A percentile compares a stretch with the other conserved stretches of the same genome.
phyloP scores from a whole-genome alignment of 2,329 filamentous ascomycete species.

The Calonectria multiphialidica region DNA sequence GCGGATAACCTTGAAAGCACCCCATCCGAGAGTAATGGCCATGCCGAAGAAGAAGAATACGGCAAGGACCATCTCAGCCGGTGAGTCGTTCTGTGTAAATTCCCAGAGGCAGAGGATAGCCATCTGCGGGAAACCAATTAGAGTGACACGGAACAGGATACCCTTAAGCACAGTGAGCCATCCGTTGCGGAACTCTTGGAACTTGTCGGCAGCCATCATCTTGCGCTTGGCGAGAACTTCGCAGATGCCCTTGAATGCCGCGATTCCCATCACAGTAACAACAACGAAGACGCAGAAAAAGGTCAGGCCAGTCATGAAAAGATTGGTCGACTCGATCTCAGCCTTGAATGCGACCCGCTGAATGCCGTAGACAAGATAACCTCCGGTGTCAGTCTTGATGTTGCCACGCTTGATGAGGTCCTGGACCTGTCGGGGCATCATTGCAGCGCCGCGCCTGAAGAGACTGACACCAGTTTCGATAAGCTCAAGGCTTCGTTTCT shows the following conservation, averaged over 20 bases:
- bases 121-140: constrained; percentile 94
- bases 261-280: constrained; percentile 78
- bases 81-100: constrained; percentile 86
- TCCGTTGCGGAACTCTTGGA: constrained; percentile 92
- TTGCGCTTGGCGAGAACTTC: constrained; percentile 81
- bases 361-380: constrained; percentile 81
- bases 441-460: constrained; percentile 66
- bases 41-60: constrained; percentile 91
- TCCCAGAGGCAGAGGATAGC: constrained; percentile 94
- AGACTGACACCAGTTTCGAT: constrained; percentile 56
- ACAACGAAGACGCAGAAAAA: constrained; percentile 91
- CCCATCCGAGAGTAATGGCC: constrained; percentile 83
- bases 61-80: constrained; percentile 87
- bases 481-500: constrained; percentile 67
- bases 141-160: constrained; percentile 88
- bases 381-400: constrained; percentile 65
- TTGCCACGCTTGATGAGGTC: constrained; percentile 66
- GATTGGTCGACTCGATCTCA: constrained; percentile 88
- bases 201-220: constrained; percentile 87
- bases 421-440: constrained; percentile 59
- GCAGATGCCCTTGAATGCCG: constrained; percentile 83
- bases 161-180: constrained; percentile 95
- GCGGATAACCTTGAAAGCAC: constrained; percentile 88
- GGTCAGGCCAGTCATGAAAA: constrained; percentile 90
- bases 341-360: constrained; percentile 90